Percentiles rank a stretch among this genome's conserved stretches.
Evolutionary conservation across 164 flowering plant species (phyloP).

Genomic region (Magnolia changhungtana): DNA sequence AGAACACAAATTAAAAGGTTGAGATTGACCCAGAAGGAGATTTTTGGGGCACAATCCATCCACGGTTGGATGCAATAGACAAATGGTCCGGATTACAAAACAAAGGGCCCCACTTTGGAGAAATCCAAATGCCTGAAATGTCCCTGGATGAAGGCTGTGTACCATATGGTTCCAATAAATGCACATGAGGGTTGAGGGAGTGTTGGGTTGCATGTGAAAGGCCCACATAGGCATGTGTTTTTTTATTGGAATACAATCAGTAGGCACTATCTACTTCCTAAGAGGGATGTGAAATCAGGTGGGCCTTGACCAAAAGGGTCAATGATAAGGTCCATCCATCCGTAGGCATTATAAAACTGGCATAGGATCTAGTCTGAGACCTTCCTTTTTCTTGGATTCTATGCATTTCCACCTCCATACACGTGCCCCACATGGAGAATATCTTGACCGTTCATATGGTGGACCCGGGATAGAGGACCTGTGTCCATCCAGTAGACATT

Average conservation of each 20-base stretch:
- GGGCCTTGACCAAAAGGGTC: slow-evolving; percentile 20
- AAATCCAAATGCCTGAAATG: not conserved
- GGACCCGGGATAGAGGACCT: too few species aligned
- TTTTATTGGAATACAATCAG: slow-evolving; percentile 15
- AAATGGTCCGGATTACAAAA: not conserved
- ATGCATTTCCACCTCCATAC: not conserved
- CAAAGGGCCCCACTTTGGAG: not conserved
- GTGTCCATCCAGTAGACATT: too few species aligned
- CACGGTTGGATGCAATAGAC: not conserved
- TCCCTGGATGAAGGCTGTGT: not conserved
- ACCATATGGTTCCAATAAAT: not conserved
- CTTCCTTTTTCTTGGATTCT: not conserved
- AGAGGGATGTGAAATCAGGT: slow-evolving; percentile 9
- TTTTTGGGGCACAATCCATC: not conserved
- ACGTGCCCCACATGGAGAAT: not conserved
- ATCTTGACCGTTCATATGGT: too few species aligned
- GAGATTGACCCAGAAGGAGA: not conserved
- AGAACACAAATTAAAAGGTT: not conserved
- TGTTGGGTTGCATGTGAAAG: slow-evolving; percentile 41
- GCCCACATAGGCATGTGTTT: slow-evolving; percentile 25
- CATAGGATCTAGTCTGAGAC: not conserved
- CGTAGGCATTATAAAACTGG: not conserved
- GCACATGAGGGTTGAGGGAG: not conserved
- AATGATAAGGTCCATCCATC: slow-evolving; percentile 15
- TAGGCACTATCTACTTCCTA: slow-evolving; percentile 14